phyloP scores from a whole-genome alignment of 192 early-diverging fungal species.

The Entophlyctis luteolus region DNA sequence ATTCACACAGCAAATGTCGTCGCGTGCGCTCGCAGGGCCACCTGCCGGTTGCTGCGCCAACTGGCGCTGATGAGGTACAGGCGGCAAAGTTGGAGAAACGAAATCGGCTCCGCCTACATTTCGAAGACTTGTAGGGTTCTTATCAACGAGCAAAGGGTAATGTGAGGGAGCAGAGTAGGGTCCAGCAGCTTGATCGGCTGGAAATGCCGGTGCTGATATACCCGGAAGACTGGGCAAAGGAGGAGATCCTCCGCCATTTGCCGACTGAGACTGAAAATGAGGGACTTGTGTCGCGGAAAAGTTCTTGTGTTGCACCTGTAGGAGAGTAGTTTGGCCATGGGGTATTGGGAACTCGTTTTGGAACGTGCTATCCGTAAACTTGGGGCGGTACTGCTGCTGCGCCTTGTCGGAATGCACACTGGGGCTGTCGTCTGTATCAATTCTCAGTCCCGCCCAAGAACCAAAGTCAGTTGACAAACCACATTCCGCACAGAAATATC shows the following conservation, averaged over 20 bases:
- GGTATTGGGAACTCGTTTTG: not conserved
- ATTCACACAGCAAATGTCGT: conserved; percentile 57
- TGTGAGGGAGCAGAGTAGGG: not conserved
- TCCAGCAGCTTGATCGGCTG: not conserved
- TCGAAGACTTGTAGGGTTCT: not conserved
- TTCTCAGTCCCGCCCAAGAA: not conserved
- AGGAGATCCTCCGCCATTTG: too few relatives aligned
- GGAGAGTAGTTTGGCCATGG: not conserved
- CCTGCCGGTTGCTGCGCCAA: too few relatives aligned
- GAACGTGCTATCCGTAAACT: not conserved
- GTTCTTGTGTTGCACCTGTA: not conserved
- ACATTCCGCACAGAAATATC: not conserved
- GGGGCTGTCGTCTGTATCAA: not conserved
- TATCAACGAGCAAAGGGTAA: not conserved
- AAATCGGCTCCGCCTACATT: not conserved
- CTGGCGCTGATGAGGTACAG: too few relatives aligned
- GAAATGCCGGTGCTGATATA: too few relatives aligned
- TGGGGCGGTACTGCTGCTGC: not conserved
- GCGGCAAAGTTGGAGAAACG: not conserved
- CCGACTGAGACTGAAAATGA: too few relatives aligned
- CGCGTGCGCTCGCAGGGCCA: too few relatives aligned
- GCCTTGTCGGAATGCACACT: not conserved
- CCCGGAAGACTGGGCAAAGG: too few relatives aligned
- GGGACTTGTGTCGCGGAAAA: too few relatives aligned
- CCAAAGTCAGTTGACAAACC: not conserved